Conservation (phyloP, 2,329 filamentous ascomycete genomes). For the Pseudocercospora fuligena region DNA sequence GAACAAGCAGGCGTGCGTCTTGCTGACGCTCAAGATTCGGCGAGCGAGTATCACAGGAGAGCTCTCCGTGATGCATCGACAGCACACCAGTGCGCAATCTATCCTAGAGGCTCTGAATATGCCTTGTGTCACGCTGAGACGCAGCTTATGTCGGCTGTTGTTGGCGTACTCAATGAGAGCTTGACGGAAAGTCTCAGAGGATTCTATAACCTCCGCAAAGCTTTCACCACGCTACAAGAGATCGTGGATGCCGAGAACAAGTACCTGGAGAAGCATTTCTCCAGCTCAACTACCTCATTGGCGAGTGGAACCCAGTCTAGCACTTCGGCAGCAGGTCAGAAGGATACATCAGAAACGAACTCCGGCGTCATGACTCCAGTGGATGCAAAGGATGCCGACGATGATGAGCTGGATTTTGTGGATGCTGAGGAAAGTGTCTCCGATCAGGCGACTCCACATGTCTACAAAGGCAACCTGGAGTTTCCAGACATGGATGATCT, state of each 20-base stretch:
- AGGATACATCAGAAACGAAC: constrained; percentile 13
- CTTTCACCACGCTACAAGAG: constrained; percentile 78
- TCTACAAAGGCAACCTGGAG: constrained; percentile 55
- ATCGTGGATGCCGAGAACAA: constrained; percentile 77
- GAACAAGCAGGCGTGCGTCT: constrained; percentile 76
- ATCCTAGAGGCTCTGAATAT: constrained; percentile 84
- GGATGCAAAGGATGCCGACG: constrained; percentile 16
- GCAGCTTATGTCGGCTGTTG: constrained; percentile 86
- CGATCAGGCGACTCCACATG: constrained; percentile 51
- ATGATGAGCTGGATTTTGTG: constrained; percentile 59
- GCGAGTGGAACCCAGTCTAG: constrained; percentile 6
- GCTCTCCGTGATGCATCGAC: constrained; percentile 64
- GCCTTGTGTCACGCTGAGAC: constrained; percentile 81
- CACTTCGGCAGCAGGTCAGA: constrained; percentile 13
- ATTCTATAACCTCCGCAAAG: constrained; percentile 91
- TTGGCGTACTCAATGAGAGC: constrained; percentile 89
- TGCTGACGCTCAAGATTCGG: constrained; percentile 73
- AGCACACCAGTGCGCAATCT: constrained; percentile 66
- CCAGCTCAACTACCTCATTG: constrained; percentile 15
- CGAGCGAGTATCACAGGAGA: constrained; percentile 75
- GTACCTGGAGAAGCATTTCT: constrained; percentile 50
- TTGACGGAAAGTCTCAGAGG: constrained; percentile 87
- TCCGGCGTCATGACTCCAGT: constrained; percentile 28
- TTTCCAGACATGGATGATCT: constrained; percentile 36
- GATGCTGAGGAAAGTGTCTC: constrained; percentile 59